Conservation (phyloP, 352 stramenopile species). For the Pythium rishiriense region DNA sequence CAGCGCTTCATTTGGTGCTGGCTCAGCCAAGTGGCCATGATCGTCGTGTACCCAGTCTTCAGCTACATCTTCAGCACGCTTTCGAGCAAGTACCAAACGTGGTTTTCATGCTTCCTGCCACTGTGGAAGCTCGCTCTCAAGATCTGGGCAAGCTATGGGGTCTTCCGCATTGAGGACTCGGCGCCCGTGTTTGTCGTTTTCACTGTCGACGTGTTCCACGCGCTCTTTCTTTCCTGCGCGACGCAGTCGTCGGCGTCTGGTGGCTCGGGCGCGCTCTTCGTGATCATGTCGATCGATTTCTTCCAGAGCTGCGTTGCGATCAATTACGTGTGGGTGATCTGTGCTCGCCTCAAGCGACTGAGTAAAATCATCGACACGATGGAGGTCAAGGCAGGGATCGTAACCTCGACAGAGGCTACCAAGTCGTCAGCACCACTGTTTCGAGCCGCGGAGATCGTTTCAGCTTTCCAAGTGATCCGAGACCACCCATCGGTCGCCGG, state of each 20-base stretch:
- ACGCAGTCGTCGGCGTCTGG: constrained; percentile 7
- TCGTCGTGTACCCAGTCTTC: neutral
- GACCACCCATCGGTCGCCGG: too few species aligned
- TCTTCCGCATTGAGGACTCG: constrained; percentile 22
- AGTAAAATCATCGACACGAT: neutral
- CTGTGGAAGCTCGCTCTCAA: constrained; percentile 42
- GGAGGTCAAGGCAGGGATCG: neutral
- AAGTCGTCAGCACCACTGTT: neutral
- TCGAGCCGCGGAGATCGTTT: too few species aligned
- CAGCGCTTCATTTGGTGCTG: neutral
- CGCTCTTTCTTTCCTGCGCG: constrained; percentile 18
- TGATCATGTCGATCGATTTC: constrained; percentile 3
- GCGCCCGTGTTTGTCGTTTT: constrained; percentile 29
- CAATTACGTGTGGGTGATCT: constrained; percentile 1
- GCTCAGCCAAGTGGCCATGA: neutral
- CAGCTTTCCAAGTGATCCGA: too few species aligned
- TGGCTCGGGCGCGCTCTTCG: neutral
- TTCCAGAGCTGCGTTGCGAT: constrained; percentile 7
- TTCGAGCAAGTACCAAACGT: neutral
- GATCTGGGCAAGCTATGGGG: constrained; percentile 30
- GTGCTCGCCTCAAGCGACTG: neutral
- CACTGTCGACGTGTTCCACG: constrained; percentile 24
- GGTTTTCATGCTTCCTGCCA: constrained; percentile 27
- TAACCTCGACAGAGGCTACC: too few species aligned
- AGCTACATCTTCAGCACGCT: neutral